A percentile compares a stretch with the other conserved stretches of the same genome.
Evolutionary conservation across 176 grass and related monocot genomes (phyloP).

Genomic region (Lolium multiflorum): DNA sequence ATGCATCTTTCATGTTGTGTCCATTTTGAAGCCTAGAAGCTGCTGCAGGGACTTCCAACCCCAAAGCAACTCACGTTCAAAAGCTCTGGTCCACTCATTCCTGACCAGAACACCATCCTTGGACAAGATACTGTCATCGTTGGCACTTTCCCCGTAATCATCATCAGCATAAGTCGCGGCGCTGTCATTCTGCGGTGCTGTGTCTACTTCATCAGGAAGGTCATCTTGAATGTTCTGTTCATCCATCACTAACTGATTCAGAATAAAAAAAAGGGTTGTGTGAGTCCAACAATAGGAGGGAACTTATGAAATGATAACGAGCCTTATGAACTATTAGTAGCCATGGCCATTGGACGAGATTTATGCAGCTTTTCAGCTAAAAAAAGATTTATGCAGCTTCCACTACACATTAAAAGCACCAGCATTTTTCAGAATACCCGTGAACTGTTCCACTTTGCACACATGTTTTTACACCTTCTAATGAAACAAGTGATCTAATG

Average conservation of each 20-base stretch:
- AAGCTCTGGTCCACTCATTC: conserved; percentile 29
- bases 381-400: background rate
- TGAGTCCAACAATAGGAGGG: background rate
- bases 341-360: background rate
- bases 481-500: background rate
- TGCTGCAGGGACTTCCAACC: conserved; percentile 58
- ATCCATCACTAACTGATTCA: conserved; percentile 31
- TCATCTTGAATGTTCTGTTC: conserved; percentile 18
- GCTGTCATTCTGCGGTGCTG: background rate
- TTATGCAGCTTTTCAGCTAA: background rate
- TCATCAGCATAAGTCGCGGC: background rate
- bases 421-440: background rate
- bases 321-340: background rate
- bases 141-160: conserved; percentile 27
- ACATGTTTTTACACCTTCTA: background rate
- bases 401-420: background rate
- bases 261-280: background rate
- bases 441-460: background rate
- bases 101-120: conserved; percentile 40
- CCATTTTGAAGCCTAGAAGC: conserved; percentile 60
- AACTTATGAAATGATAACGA: conserved; percentile 15
- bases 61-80: conserved; percentile 63
- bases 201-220: background rate
- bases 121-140: background rate
- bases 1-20: conserved; percentile 49